Evolutionary conservation across 805 yeast genomes (phyloP), one percentile per base, ranked within the genome.

Genomic region (Saturnispora gosingensis): DNA sequence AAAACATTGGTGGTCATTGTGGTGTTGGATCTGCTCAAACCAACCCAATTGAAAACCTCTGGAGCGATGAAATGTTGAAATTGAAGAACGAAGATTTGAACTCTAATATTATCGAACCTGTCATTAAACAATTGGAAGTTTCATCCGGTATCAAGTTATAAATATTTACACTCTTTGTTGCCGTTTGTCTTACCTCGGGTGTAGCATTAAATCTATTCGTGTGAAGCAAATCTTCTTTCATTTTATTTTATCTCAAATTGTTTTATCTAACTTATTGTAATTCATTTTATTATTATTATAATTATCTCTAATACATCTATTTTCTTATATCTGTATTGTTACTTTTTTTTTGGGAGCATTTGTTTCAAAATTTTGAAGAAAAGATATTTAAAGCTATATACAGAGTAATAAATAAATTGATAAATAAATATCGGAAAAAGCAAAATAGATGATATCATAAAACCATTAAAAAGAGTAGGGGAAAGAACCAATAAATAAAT

Each of bases 61-160:
- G 99, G 99, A 88, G 96, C 47, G 85, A 83, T 52, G 79, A 77
- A 53, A 95, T 88, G 67, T 76, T 91, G 68, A 58, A 64, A 4
- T 78, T 83, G 69, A 76, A 77, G 28, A 81, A 84, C 59, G 64
- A 68, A 5, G 85, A 81, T 63, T 73, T 86, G 70, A 81, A 85
- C 64, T 68, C 79, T 46, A 85, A 85, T 58, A 88, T 84, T 25
- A 57, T 73, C 52, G 77, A 83, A 51, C 88, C 90, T 15, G 72
- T 75, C 34, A 73, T 84, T 61, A 71, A 73, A 47, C 81, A 83
- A 54, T 67, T 82, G 57, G 89, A 79, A 57, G 85, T 82, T 47
- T 81, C 88, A 50, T 83, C 89, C 43, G 95, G 95, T 65, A 73
- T 77, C 42, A 58, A 56, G 27, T 54, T 53, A 43, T 63, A 60